These are phyloP conservation scores for Candida ascalaphidarum DNA, from an alignment of 805 yeast genomes.

Conservation along the genomic window DNA sequence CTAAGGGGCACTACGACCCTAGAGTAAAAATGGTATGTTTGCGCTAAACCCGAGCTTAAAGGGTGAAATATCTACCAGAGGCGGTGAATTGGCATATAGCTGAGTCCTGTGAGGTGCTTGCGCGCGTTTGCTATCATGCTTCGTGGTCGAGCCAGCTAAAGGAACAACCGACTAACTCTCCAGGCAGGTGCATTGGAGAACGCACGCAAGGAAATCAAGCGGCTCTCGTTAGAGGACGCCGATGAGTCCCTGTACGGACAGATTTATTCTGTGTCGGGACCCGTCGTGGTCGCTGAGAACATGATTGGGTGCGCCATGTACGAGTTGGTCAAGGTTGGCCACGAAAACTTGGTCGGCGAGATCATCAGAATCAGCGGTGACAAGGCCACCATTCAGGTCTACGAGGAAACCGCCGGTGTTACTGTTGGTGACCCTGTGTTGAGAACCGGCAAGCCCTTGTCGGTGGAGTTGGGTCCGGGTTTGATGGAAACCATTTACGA, in stretches of 20 bases:
- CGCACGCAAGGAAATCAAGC: conserved; percentile 89
- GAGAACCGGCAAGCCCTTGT: conserved; percentile 97
- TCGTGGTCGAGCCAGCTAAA: no score
- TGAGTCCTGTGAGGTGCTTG: no score
- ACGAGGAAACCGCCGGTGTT: conserved; percentile 98
- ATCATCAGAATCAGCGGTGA: conserved; percentile 95
- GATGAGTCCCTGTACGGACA: conserved; percentile 78
- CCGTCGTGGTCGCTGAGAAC: conserved; percentile 95
- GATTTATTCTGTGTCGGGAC: conserved; percentile 94
- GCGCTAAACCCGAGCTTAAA: no score
- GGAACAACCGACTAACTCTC: no score
- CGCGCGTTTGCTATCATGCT: no score
- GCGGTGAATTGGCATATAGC: no score
- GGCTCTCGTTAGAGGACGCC: conserved; percentile 65
- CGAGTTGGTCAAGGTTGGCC: conserved; percentile 97
- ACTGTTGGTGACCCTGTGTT: conserved; percentile 98
- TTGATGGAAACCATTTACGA: conserved; percentile 98
- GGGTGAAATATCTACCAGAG: no score
- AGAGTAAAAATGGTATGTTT: no score
- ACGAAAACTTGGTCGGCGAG: conserved; percentile 94
- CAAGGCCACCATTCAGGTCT: conserved; percentile 97
- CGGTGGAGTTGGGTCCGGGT: conserved; percentile 99
- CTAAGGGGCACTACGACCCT: no score
- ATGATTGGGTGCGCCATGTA: conserved; percentile 99
- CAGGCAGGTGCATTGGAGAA: conserved; percentile 96